Percentiles rank a stretch among this genome's conserved stretches.
Conservation (phyloP, 345 rosid species). For the Syzygium jambos region DNA sequence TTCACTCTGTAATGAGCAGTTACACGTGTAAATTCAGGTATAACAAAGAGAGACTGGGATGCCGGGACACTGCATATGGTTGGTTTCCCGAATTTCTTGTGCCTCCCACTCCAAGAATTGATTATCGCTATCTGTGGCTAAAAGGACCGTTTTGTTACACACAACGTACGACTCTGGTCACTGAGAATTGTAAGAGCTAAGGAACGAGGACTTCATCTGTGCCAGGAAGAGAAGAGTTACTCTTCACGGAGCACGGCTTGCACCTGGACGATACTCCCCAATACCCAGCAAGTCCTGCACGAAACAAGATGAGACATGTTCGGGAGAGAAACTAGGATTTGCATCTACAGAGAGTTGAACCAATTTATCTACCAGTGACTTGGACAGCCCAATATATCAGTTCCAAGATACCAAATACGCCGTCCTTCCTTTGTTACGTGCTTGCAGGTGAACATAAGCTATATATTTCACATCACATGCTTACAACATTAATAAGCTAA, state of each 20-base stretch:
- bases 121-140: neutral
- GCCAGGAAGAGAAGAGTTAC: neutral
- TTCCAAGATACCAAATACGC: neutral
- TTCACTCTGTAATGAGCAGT: neutral
- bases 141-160: neutral
- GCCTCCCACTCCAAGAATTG: neutral
- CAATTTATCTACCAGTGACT: neutral
- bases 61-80: neutral
- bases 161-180: neutral
- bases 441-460: neutral
- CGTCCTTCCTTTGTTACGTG: neutral
- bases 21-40: neutral
- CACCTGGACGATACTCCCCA: slow-evolving; percentile 62
- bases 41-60: neutral
- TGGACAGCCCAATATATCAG: neutral
- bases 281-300: slow-evolving; percentile 73
- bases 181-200: neutral
- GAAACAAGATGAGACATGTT: neutral
- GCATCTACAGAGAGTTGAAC: neutral
- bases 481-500: neutral
- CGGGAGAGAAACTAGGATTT: slow-evolving; percentile 3
- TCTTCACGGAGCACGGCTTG: slow-evolving; percentile 12
- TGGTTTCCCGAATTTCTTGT: neutral
- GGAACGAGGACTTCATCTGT: neutral
- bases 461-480: neutral